Evolutionary conservation across 345 rosid genomes (phyloP).

Genomic region (Nephelium lappaceum): DNA sequence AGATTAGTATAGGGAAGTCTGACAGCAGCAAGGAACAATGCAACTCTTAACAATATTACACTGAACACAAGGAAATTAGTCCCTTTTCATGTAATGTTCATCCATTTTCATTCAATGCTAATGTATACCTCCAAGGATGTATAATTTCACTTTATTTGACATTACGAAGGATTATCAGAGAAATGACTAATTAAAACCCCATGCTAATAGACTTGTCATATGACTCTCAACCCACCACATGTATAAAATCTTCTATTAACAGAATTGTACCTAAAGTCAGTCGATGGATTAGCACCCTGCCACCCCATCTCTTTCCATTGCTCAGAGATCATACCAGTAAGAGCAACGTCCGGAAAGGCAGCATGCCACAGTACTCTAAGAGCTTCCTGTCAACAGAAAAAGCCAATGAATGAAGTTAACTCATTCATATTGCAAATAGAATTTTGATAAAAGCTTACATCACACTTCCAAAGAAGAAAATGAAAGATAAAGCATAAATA

Average conservation of each 20-base stretch:
- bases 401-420: slow-evolving; percentile 4
- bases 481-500: neutral
- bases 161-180: neutral
- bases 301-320: slow-evolving; percentile 99
- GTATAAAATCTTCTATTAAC: neutral
- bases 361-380: slow-evolving; percentile 75
- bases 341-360: slow-evolving; percentile 69
- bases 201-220: neutral
- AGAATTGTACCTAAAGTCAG: slow-evolving; percentile 80
- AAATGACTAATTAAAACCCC: slow-evolving; percentile 3
- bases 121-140: neutral
- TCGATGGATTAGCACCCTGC: slow-evolving; percentile 98
- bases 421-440: neutral
- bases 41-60: too few relatives aligned
- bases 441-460: neutral
- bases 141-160: neutral
- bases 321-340: slow-evolving; percentile 76
- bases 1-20: neutral
- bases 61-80: neutral
- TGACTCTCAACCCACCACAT: neutral
- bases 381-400: slow-evolving; percentile 61
- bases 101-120: neutral
- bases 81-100: neutral
- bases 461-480: neutral
- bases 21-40: too few relatives aligned